Evolutionary conservation across 257 asterid genomes (phyloP), one percentile per base, ranked within the genome.

Genomic region (Anisodus tanguticus): DNA sequence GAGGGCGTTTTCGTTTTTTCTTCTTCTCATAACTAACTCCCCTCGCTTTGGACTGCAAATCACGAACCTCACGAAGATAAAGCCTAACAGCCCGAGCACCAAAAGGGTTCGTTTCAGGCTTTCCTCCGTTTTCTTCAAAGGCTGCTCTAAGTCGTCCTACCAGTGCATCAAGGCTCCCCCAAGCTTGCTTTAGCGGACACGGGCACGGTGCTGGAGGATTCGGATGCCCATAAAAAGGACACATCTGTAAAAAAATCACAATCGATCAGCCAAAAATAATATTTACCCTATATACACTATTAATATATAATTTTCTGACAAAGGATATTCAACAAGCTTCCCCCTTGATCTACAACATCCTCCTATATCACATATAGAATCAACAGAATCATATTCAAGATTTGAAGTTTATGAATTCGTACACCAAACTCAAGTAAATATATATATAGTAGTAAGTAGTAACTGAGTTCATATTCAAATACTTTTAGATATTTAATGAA

Each of bases 51-150:
- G 88, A 86, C 78, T 86, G 88, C 45, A 86, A 60, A 83, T 86
- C 88, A 6, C 88, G 86, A 16, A 86, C 88, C 51, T 86, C 88
- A 1, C 88, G 86, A 60, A 86, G 86, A 35, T 86, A 86, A 9
- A 86, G 88, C 80, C 86, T 79, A 43, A 86, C 86, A 3, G 88
- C 88, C 3, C 88, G 84, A 41, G 88, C 86, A 13, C 88, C 88
- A 51, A 86, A 86, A 9, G 88, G 86, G 41, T 86, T 86, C 5
- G 84, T 69, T 41, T 86, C 88, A 2, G 84, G 86, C n/a, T 69
- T 86, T 17, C 88, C 88, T 35, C 86, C 88, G 71, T 86, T 86
- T 45, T 86, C 88, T 80, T 83, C 88, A 12, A 54, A 86, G 0
- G 88, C 88, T 1, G 88, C 88, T 53, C 88, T 57, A 6, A 86